Percentiles rank a stretch among this genome's conserved stretches.
Conservation (phyloP, 2,329 filamentous ascomycete genomes). For the Aspergillus texensis region DNA sequence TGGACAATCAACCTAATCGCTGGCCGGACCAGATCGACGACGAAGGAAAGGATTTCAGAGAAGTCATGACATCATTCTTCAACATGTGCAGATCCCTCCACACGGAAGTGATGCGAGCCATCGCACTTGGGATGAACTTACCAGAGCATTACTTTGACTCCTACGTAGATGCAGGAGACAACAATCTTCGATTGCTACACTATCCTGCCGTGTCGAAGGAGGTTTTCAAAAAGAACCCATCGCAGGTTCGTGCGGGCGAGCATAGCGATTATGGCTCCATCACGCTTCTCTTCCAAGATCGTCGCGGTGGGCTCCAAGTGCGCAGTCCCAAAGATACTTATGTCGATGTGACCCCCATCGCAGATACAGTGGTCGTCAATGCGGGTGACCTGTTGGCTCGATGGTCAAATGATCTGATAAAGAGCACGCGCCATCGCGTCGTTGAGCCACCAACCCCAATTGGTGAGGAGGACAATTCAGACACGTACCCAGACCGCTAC, state of each 20-base stretch:
- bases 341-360: conserved; percentile 80
- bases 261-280: conserved; percentile 68
- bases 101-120: conserved; percentile 77
- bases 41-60: conserved; percentile 64
- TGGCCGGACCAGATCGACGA: conserved; percentile 67
- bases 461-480: conserved; percentile 40
- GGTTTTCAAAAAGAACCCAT: conserved; percentile 67
- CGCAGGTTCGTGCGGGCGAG: conserved; percentile 74
- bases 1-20: conserved; percentile 69
- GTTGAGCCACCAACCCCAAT: conserved; percentile 74
- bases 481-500: conserved; percentile 72
- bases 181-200: conserved; percentile 73
- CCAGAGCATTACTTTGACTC: conserved; percentile 73
- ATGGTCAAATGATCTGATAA: conserved; percentile 91
- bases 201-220: conserved; percentile 70
- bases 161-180: conserved; percentile 71
- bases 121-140: conserved; percentile 78
- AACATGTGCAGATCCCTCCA: conserved; percentile 74
- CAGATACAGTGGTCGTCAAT: conserved; percentile 82
- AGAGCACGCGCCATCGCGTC: conserved; percentile 85
- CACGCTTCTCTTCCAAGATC: conserved; percentile 60
- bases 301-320: conserved; percentile 61
- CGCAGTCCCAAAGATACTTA: conserved; percentile 75
- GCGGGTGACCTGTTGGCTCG: conserved; percentile 82
- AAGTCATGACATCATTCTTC: conserved; percentile 75